Base-by-base conservation (phyloP, 495 filamentous ascomycete genomes). In the Aspergillus asperescens region DNA sequence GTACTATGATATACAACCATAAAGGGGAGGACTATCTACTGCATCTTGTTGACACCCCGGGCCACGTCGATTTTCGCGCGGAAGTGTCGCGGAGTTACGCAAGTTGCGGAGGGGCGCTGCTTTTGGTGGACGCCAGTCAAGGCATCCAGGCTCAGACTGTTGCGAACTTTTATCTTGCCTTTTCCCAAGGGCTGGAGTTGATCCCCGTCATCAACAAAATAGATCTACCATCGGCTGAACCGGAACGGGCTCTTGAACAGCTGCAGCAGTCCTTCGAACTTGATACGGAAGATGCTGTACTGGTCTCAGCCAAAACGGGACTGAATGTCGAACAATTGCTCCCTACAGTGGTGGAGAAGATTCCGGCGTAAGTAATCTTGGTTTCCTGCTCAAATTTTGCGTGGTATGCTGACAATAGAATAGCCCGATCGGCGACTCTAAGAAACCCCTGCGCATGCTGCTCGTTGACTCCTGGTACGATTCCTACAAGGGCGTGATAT, bases 381-480 rank as follows among this genome's bases (percentile, higher is more conserved):
- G 6, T 29, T 27, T 13, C 20, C 9, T 45, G 37, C 13, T 32
- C 23, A 35, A 19, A 29, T 22, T n/a, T 25, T 31, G 1, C 23
- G 9, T 37, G 4, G 52, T 12, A 9, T 52, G 22, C 63, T 71
- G 38, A 70, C 53, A 3, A 7, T 29, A 1, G 23, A 24, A 52
- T 53, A 80, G 81, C 34, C 90, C 90, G 4, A 69, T 78, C 2
- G 90, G 90, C n/a, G 83, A 90, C 58, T 63, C 71, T 41, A 73
- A 63, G 7, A 85, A 80, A 57, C 88, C 89, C 13, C 69, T 96
- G 25, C 81, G 88, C 31, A 82, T 97, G 72, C 71, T 98, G 6
- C 81, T 98, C 18, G 90, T 98, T 35, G 93, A 98, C 64, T 95
- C 90, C 6, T 98, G 93, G 93, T 98, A 98, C 64, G 89, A 94